Evolutionary conservation across 2,329 filamentous ascomycete species (phyloP), one percentile per base, ranked within the genome.

Genomic region (Seiridium unicorne): DNA sequence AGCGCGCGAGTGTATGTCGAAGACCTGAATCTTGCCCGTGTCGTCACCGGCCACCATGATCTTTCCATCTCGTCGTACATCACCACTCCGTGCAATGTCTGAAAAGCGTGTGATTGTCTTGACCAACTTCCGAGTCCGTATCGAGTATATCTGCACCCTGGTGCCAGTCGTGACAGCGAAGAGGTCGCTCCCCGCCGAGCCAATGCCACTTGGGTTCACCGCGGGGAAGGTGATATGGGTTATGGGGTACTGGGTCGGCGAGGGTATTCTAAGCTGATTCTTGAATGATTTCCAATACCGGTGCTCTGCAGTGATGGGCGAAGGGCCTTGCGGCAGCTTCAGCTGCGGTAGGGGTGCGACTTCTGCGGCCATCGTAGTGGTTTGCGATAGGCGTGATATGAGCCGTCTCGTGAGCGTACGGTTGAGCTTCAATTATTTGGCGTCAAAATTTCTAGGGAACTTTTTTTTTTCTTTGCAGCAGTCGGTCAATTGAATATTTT

Each of bases 81-180:
- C 92, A 63, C 92, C 95, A 68, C 91, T 91, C 70, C 94, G 91
- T 63, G 93, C 94, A 66, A 93, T 89, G 72, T 97, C 92, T 71
- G 93, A 90, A 74, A 99, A 98, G 62, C 95, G 88, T 62, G 92
- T 93, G 69, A 99, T 95, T 8, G 93, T 97, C 81, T 97, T 97
- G 70, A 97, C 80, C 9, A 95, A 85, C 77, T 97, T 96, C 61
- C 94, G 88, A 48, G 93, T 97, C 72, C 92, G 90, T 70, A 91
- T 91, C 56, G 92, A 97, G 82, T 93, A 97, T 63, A 99, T 88
- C 76, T 98, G 94, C 51, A 99, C 88, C 62, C 95, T 89, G 59
- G 92, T 92, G 61, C 95, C 94, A 11, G 93, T 93, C n/a, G 94
- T 98, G 62, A 97, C 91, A 60, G 92, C 93, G 75, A 99, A 98